Percentiles rank a stretch among this genome's conserved stretches.
These are phyloP conservation scores for Lachnellula arida DNA, from an alignment of 2,329 filamentous ascomycete species.

Conservation along the genomic window DNA sequence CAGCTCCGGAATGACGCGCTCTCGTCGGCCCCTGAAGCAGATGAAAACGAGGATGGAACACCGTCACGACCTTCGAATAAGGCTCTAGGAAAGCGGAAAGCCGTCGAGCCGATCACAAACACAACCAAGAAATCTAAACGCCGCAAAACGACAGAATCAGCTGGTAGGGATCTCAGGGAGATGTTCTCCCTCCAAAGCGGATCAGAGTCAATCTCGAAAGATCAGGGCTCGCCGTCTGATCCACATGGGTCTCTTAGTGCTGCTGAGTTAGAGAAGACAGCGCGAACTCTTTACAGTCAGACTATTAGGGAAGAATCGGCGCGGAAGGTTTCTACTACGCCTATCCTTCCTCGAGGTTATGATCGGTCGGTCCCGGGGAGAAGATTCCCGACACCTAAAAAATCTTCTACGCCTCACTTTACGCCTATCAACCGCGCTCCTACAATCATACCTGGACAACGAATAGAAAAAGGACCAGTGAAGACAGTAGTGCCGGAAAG, in stretches of 20 bases:
- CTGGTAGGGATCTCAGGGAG: conserved; percentile 6
- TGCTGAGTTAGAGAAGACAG: not conserved
- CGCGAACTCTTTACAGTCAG: not conserved
- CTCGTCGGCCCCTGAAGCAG: not conserved
- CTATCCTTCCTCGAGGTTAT: not conserved
- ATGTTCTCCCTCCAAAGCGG: conserved; percentile 1
- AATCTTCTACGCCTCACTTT: not conserved
- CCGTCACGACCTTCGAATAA: conserved; percentile 17
- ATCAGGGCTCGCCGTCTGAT: not conserved
- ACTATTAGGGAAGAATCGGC: not conserved
- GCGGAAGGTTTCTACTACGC: not conserved
- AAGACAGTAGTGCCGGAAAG: not conserved
- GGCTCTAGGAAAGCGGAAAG: conserved; percentile 24
- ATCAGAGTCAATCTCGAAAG: not conserved
- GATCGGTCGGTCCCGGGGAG: not conserved
- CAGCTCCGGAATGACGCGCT: not conserved
- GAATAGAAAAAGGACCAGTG: too few species aligned
- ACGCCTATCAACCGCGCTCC: not conserved
- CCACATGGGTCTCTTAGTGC: not conserved
- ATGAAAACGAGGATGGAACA: not conserved
- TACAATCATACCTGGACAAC: too few species aligned
- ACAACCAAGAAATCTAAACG: conserved; percentile 15
- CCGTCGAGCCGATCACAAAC: conserved; percentile 1
- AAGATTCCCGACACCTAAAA: not conserved
- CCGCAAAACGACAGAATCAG: conserved; percentile 4